A percentile compares a stretch with the other conserved stretches of the same genome.
phyloP scores from a whole-genome alignment of 148 eudicot species.

The Vaccinium corymbosum region DNA sequence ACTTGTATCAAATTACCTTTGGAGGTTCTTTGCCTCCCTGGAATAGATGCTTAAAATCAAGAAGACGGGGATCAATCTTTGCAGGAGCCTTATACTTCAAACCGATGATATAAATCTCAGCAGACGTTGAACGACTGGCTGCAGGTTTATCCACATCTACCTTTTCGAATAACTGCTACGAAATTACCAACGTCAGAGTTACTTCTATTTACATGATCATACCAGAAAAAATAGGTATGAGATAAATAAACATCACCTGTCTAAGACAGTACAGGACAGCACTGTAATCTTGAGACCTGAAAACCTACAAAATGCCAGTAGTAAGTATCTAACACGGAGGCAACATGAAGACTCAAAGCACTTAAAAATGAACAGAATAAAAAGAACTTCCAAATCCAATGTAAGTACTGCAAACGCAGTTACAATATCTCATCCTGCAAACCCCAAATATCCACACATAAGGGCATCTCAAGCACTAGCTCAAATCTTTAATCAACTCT shows the following conservation, averaged over 20 bases:
- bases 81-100: conserved; percentile 90
- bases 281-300: conserved; percentile 96
- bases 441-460: neutral
- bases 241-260: conserved; percentile 49
- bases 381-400: neutral
- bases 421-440: neutral
- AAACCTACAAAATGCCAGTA: conserved; percentile 42
- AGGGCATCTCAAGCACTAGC: no score
- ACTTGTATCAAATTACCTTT: conserved; percentile 41
- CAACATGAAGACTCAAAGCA: conserved; percentile 4
- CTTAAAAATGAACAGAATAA: conserved; percentile 1
- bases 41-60: conserved; percentile 84
- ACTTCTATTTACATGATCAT: neutral
- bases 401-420: conserved; percentile 1
- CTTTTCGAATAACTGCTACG: conserved; percentile 76
- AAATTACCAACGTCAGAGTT: conserved; percentile 15
- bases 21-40: conserved; percentile 71
- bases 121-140: conserved; percentile 91
- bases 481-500: no score
- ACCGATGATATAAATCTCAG: conserved; percentile 82
- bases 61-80: conserved; percentile 90
- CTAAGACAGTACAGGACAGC: conserved; percentile 88
- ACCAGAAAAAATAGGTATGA: neutral
- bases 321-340: neutral
- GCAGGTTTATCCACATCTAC: conserved; percentile 90